Percentiles rank a stretch among this genome's conserved stretches.
Evolutionary conservation across 257 asterid species (phyloP).

Genomic region (Fraxinus excelsior): DNA sequence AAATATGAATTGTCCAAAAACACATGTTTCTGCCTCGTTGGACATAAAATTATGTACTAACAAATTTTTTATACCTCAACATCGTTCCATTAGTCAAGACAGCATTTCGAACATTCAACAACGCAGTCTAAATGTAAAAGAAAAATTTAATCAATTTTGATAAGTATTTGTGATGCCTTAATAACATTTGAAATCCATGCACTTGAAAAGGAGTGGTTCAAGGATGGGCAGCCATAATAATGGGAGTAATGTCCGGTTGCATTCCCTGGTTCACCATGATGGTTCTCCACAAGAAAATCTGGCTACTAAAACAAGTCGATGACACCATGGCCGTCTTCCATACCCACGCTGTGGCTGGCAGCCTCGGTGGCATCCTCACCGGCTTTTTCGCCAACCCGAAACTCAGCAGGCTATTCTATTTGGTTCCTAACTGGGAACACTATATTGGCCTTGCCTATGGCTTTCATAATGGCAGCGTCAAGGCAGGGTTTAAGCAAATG

Average conservation of each 20-base stretch:
- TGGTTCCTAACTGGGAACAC: slow-evolving; percentile 30
- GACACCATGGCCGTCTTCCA: slow-evolving; percentile 85
- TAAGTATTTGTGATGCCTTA: not conserved
- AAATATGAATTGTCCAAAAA: no score
- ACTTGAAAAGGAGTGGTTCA: slow-evolving; percentile 64
- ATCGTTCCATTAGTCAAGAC: no score
- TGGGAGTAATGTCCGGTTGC: slow-evolving; percentile 72
- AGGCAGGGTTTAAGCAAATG: slow-evolving; percentile 62
- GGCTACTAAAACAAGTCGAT: slow-evolving; percentile 60
- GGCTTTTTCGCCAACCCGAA: slow-evolving; percentile 72
- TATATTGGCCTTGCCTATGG: slow-evolving; percentile 66
- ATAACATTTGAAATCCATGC: not conserved
- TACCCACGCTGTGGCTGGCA: slow-evolving; percentile 83
- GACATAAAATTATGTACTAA: no score
- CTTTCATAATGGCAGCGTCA: slow-evolving; percentile 32
- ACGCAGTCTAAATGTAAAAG: no score
- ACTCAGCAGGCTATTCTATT: slow-evolving; percentile 51
- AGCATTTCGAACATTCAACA: no score
- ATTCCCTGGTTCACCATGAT: slow-evolving; percentile 91
- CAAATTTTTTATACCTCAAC: no score
- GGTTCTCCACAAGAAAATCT: slow-evolving; percentile 70
- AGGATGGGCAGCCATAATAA: slow-evolving; percentile 84
- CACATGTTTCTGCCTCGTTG: no score
- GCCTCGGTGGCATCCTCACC: slow-evolving; percentile 68
- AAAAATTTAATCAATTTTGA: no score